Conservation (phyloP, 1,139 yeast species). For the Debaryomyces singareniensis region DNA sequence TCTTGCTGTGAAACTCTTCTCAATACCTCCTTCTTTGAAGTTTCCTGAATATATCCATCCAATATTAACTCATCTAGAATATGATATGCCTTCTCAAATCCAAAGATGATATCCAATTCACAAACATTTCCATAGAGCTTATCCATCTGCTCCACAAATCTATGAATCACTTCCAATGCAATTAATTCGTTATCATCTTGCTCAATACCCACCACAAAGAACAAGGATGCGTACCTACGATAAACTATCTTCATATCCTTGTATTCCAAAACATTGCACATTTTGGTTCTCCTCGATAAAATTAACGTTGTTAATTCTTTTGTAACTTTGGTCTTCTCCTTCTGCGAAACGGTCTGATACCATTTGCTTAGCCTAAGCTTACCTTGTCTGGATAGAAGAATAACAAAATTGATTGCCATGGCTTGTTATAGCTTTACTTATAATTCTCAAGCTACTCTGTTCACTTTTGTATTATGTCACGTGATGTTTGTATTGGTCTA, state of each 20-base stretch:
- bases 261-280: constrained; percentile 94
- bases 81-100: constrained; percentile 89
- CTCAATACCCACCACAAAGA: constrained; percentile 82
- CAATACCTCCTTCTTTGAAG: constrained; percentile 74
- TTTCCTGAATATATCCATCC: constrained; percentile 81
- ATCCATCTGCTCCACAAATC: constrained; percentile 97
- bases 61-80: constrained; percentile 82
- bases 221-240: constrained; percentile 87
- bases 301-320: constrained; percentile 84
- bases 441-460: not conserved
- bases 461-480: constrained; percentile 1
- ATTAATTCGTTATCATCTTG: constrained; percentile 81
- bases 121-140: constrained; percentile 94
- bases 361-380: constrained; percentile 90
- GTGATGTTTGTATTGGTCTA: not conserved
- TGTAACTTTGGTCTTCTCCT: constrained; percentile 77
- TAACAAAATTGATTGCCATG: constrained; percentile 73
- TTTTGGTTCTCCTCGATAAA: constrained; percentile 78
- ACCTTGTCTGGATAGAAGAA: constrained; percentile 89
- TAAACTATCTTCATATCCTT: constrained; percentile 84
- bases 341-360: constrained; percentile 77
- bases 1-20: constrained; percentile 75
- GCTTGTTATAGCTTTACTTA: not conserved
- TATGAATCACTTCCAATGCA: constrained; percentile 79
- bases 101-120: constrained; percentile 89